Percentiles rank a stretch among this genome's conserved stretches.
Evolutionary conservation across 2,329 filamentous ascomycete genomes (phyloP).

Genomic region (Dothistroma pini): DNA sequence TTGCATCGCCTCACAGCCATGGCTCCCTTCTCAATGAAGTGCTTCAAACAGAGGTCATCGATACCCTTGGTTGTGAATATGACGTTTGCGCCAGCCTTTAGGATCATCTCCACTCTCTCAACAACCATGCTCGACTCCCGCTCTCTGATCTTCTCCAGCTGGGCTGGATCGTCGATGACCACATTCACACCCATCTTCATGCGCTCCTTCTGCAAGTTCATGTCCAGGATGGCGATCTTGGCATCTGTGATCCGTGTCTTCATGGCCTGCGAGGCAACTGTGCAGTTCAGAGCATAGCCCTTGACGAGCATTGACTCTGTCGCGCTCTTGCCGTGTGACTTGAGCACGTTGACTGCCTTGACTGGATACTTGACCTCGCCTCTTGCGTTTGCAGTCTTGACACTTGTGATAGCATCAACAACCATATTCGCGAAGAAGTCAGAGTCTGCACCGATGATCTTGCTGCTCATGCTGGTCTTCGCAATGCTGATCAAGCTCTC

Average conservation of each 20-base stretch:
- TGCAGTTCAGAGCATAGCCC: slow-evolving; percentile 98
- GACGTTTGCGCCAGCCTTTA: slow-evolving; percentile 96
- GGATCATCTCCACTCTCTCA: slow-evolving; percentile 92
- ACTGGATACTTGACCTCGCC: slow-evolving; percentile 94
- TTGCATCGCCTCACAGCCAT: slow-evolving; percentile 97
- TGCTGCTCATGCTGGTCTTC: slow-evolving; percentile 99
- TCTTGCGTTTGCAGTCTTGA: slow-evolving; percentile 88
- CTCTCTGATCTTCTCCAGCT: slow-evolving; percentile 94
- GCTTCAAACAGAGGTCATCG: slow-evolving; percentile 90
- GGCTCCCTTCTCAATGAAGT: slow-evolving; percentile 88
- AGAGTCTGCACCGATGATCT: slow-evolving; percentile 93
- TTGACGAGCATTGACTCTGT: slow-evolving; percentile 87
- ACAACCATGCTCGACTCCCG: slow-evolving; percentile 90
- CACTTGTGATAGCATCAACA: slow-evolving; percentile 91
- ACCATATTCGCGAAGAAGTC: slow-evolving; percentile 98
- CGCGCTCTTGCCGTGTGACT: slow-evolving; percentile 92
- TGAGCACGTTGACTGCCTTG: slow-evolving; percentile 98
- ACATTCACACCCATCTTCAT: slow-evolving; percentile 99
- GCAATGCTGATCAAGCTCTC: slow-evolving; percentile 93
- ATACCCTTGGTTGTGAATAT: slow-evolving; percentile 97
- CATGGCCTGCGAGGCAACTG: slow-evolving; percentile 97
- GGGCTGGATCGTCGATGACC: slow-evolving; percentile 93
- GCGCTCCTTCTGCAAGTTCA: slow-evolving; percentile 97
- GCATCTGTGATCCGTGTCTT: slow-evolving; percentile 86
- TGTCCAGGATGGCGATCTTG: slow-evolving; percentile 94